These are phyloP conservation scores for Leishmania gerbilli DNA, from an alignment of 208 protist genomes.

Conservation along the genomic window DNA sequence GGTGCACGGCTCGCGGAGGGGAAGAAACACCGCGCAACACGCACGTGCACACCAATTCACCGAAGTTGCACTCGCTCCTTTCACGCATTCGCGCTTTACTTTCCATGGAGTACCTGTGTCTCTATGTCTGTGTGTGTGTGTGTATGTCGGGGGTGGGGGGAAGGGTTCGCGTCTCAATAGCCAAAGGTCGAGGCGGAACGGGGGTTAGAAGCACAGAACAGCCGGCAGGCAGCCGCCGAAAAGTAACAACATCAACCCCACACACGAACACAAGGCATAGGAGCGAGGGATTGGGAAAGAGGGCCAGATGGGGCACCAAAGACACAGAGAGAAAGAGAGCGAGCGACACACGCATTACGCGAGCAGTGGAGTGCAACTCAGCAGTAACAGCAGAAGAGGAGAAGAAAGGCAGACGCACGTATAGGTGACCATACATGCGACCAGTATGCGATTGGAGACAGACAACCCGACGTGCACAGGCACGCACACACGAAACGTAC, in stretches of 20 bases:
- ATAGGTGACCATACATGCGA: background rate
- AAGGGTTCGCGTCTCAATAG: background rate
- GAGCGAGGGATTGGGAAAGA: too few species aligned
- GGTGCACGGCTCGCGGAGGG: background rate
- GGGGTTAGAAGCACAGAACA: background rate
- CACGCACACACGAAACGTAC: background rate
- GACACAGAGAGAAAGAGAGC: background rate
- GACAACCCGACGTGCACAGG: background rate
- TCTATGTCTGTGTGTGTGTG: background rate
- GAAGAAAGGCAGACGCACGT: background rate
- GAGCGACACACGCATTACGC: background rate
- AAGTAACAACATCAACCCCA: too few species aligned
- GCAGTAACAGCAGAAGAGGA: background rate
- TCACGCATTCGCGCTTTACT: background rate
- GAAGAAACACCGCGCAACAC: background rate
- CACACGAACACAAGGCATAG: too few species aligned
- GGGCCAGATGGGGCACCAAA: too few species aligned
- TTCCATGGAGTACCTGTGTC: background rate
- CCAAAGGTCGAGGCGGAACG: background rate
- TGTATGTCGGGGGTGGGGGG: background rate
- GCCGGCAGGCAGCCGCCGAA: too few species aligned
- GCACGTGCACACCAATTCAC: background rate
- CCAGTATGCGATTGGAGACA: background rate
- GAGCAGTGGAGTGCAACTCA: background rate
- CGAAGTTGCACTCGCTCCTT: background rate